Evolutionary conservation across 345 rosid genomes (phyloP), one percentile per base, ranked within the genome.

Genomic region (Brassica incana): DNA sequence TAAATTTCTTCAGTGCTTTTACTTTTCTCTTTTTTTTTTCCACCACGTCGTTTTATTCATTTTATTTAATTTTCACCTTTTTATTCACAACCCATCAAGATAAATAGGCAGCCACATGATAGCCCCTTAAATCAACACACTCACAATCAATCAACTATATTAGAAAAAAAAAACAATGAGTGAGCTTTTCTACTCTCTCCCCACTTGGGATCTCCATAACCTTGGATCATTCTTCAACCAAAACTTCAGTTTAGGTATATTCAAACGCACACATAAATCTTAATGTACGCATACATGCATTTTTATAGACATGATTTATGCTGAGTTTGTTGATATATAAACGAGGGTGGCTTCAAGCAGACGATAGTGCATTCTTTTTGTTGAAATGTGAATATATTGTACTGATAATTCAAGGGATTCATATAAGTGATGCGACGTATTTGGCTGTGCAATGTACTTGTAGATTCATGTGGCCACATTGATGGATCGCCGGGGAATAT

Each of bases 151-250:
- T 50, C 18, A 30, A 69, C 67, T 33, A 38, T 14, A 35, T n/a
- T 68, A 18, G 0, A 16, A 20, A 7, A 32, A 7, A 30, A 36
- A 54, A 54, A 61, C 7, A 45, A 87, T 82, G 90, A 78, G 85
- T 78, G 87, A 85, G 82, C 85, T 85, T 83, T 83, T 79, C 79
- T 70, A 89, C 84, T 86, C 89, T 81, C 85, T 79, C 60, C 77
- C 80, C 45, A 81, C 86, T 86, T 92, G 97, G 95, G 97, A 90
- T 90, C 91, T 89, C 80, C 96, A 87, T 76, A 91, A 84, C 86
- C 86, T 90, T 79, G 96, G 88, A 76, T 80, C 83, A 86, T 82
- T 90, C 88, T 78, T 91, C 95, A 85, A 84, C 85, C 83, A 88
- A 83, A 90, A 93, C 90, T 87, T 87, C 91, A 84, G 88, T 77